Evolutionary conservation across 352 stramenopile genomes (phyloP), one percentile per base, ranked within the genome.

Genomic region (Plasmopara viticola): DNA sequence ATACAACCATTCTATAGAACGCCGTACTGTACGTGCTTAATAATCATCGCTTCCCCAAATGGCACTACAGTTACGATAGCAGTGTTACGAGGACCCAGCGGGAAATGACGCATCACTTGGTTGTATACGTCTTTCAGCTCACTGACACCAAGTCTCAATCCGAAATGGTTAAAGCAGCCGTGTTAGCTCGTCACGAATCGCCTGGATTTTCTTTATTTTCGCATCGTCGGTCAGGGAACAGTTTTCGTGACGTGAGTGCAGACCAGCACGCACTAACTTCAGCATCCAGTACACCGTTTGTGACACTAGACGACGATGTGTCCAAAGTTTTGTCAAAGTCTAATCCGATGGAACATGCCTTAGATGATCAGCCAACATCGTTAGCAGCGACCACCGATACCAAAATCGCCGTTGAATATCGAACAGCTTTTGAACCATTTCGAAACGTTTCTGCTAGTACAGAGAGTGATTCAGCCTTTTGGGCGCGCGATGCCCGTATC

Each of bases 31-130:
- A 57, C 44, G 62, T 77, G 37, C 54, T 82, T 25, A 82, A 82
- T 60, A 78, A 82, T 29, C 61, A 76, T 28, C 66, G 60, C 15
- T 78, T 72, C 41, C 68, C 69, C 15, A 73, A 69, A 37, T 83
- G 72, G 72, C 62, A 71, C 37, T 83, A 83, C 55, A 69, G 56
- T 40, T 83, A 78, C 52, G 61, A 77, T 44, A 78, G 68, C 31
- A 74, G 66, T 40, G 51, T 70, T 18, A 83, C 66, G 7, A 61
- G 70, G 41, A 70, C 44, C 14, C 63, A 79, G 45, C 72, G 68
- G 39, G 64, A 74, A 37, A 75, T 78, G 68, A 66, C 60, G 9
- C 72, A 83, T 40, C 58, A 70, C 17, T 41, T 83, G 43, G 62
- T 60, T 9, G 60, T 62, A 9, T 83, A 83, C 39, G 59, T 83